These are phyloP conservation scores for Acanthamoeba castellanii DNA, from an alignment of 208 protist genomes.

Conservation along the genomic window DNA sequence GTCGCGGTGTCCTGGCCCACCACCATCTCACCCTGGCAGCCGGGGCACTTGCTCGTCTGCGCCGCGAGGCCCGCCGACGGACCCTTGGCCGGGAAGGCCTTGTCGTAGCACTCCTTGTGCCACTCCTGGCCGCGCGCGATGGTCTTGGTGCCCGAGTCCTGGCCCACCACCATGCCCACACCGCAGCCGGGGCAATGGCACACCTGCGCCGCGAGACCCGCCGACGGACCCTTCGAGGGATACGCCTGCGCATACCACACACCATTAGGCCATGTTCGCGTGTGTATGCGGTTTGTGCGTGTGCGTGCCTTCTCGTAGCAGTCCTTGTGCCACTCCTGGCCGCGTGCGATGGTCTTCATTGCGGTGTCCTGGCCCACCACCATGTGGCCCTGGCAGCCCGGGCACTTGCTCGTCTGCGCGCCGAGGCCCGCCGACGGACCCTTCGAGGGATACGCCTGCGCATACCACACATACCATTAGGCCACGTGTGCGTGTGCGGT, in stretches of 20 bases:
- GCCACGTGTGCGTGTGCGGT: too few relatives aligned
- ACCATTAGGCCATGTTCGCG: too few relatives aligned
- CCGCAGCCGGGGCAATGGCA: slow-evolving; percentile 39
- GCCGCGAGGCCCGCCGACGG: slow-evolving; percentile 21
- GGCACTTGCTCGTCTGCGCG: slow-evolving; percentile 18
- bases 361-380: slow-evolving; percentile 54
- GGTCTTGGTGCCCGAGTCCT: slow-evolving; percentile 62
- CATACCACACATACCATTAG: background rate
- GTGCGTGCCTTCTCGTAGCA: slow-evolving; percentile 65
- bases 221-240: slow-evolving; percentile 4
- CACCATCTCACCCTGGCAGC: slow-evolving; percentile 47
- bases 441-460: background rate
- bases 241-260: too few relatives aligned
- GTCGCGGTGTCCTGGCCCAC: slow-evolving; percentile 7
- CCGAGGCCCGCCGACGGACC: slow-evolving; percentile 22
- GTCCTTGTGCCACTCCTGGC: slow-evolving; percentile 66
- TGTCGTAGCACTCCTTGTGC: slow-evolving; percentile 47
- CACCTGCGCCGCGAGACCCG: slow-evolving; percentile 24
- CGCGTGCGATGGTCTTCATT: background rate
- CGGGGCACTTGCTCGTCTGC: slow-evolving; percentile 29
- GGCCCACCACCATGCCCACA: slow-evolving; percentile 6
- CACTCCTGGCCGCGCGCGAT: slow-evolving; percentile 46
- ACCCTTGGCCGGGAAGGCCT: slow-evolving; percentile 27
- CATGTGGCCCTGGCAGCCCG: slow-evolving; percentile 25
- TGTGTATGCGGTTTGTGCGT: too few relatives aligned